Evolutionary conservation across 1,284 basidiomycete species (phyloP).

Genomic region (Sanghuangporus weigelae): DNA sequence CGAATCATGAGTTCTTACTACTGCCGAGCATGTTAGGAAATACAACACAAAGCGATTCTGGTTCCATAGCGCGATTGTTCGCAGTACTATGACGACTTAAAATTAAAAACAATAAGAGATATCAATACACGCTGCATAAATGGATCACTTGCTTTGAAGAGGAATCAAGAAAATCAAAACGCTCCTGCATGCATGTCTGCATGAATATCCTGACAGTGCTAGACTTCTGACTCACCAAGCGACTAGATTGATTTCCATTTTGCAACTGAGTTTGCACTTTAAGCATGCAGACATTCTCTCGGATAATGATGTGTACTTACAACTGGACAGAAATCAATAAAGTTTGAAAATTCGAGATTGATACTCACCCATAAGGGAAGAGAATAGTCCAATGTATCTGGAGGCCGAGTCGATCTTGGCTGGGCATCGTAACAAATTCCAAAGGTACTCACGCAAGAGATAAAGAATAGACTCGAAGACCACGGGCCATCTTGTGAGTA

Average conservation of each 20-base stretch:
- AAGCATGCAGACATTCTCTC: background rate
- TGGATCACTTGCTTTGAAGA: background rate
- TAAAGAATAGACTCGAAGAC: constrained; percentile 1
- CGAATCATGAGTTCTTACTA: background rate
- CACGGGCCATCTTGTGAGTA: constrained; percentile 7
- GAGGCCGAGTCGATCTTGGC: background rate
- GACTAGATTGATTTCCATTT: background rate
- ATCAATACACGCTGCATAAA: background rate
- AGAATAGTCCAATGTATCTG: background rate
- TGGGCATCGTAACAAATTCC: background rate
- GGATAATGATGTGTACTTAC: background rate
- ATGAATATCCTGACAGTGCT: background rate
- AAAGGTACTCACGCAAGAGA: background rate
- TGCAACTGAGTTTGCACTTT: background rate
- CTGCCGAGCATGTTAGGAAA: background rate
- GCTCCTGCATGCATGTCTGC: background rate
- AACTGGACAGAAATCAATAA: background rate
- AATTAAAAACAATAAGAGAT: background rate
- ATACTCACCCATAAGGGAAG: background rate
- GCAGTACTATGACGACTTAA: background rate
- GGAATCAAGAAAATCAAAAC: constrained; percentile 5
- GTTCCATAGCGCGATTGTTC: constrained; percentile 4
- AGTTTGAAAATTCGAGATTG: too few species aligned
- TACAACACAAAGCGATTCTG: background rate
- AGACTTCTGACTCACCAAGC: background rate